These are phyloP conservation scores for Mortierella antarctica DNA, from an alignment of 192 early-diverging fungal genomes.

Conservation along the genomic window DNA sequence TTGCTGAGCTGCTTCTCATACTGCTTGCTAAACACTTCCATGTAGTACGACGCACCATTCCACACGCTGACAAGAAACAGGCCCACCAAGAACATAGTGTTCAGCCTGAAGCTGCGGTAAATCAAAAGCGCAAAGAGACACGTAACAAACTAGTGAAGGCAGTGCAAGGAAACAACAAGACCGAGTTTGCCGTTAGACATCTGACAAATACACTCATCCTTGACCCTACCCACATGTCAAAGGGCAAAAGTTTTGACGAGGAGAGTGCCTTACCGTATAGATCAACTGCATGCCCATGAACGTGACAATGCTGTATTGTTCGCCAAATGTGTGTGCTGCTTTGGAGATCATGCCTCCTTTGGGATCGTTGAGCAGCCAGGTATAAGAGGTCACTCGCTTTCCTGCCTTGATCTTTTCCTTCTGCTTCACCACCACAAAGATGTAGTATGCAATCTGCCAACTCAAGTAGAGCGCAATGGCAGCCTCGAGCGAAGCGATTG, in stretches of 20 bases:
- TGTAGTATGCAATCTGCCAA: slow-evolving; percentile 45
- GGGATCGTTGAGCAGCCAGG: slow-evolving; percentile 68
- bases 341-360: slow-evolving; percentile 52
- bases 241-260: too few relatives aligned
- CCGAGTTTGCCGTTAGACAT: background rate
- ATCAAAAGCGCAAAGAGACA: slow-evolving; percentile 59
- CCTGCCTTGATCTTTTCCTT: slow-evolving; percentile 43
- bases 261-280: slow-evolving; percentile 54
- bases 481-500: slow-evolving; percentile 10
- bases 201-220: background rate
- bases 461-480: slow-evolving; percentile 44
- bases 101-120: slow-evolving; percentile 64
- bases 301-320: slow-evolving; percentile 62
- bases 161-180: background rate
- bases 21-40: slow-evolving; percentile 73
- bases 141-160: slow-evolving; percentile 34
- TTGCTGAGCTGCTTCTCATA: slow-evolving; percentile 56
- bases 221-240: too few relatives aligned
- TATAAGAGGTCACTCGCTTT: slow-evolving; percentile 68
- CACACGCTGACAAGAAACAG: slow-evolving; percentile 68
- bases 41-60: slow-evolving; percentile 77
- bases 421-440: slow-evolving; percentile 38
- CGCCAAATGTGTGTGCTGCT: slow-evolving; percentile 58
- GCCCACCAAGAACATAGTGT: slow-evolving; percentile 63
- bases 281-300: slow-evolving; percentile 70